Evolutionary conservation across 1,284 basidiomycete species (phyloP), one percentile per base, ranked within the genome.

Genomic region (Moniliophthora roreri): DNA sequence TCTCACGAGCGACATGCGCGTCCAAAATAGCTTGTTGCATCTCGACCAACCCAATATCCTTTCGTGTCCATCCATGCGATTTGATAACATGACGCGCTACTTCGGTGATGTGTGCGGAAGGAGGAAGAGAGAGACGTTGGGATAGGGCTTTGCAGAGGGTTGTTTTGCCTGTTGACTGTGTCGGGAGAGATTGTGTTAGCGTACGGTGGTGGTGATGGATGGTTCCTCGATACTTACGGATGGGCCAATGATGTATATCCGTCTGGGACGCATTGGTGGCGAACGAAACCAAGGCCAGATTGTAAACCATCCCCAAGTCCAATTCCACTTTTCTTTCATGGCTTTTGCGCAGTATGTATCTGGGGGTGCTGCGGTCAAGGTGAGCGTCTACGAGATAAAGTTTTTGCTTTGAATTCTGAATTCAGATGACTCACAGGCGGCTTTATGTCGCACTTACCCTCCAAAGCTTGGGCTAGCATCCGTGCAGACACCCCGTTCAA

Each of bases 151-250:
- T 68, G 65, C 82, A 84, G 2, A 86, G 72, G 0, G 83, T 85
- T 23, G 84, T 84, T 66, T 86, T 87, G 16, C 83, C 84, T 7
- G 79, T 82, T 10, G 84, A 84, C 62, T 73, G n/a, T n/a, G n/a
- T n/a, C n/a, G n/a, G 49, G 41, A 18, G 34, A 20, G 20, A 23
- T n/a, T 20, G 28, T 18, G 48, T 26, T 5, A 26, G 13, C 18
- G n/a, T 18, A 37, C 13, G 23, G 18, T 26, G 40, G 11, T 11
- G n/a, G 18, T 34, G 28, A 2, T 10, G 11, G 3, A 42, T 2
- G 8, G n/a, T 36, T 36, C 35, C 35, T 36, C 5, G 37, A 38
- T 16, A 18, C 39, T 21, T 40, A 40, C 39, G 9, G 39, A 40
- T 40, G 39, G 39, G 16, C 39, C 39, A 40, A 40, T 13, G 39